phyloP scores from a whole-genome alignment of 1,284 basidiomycete species.

The Irpex sp. region DNA sequence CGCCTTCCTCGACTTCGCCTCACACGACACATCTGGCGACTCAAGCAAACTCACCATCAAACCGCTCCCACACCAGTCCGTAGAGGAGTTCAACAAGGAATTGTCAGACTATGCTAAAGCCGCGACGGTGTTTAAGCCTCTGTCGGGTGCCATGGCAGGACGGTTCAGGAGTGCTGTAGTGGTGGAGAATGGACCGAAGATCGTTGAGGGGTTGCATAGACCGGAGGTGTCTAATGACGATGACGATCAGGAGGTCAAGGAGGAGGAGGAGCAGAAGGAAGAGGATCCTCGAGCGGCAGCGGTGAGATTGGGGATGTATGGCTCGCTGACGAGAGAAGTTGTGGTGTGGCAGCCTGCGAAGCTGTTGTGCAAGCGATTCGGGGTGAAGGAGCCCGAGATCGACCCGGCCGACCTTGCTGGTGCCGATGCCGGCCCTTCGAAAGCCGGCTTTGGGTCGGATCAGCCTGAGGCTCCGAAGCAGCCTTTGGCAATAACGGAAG shows the following conservation, averaged over 20 bases:
- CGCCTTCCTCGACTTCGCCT: constrained; percentile 67
- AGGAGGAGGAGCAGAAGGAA: constrained; percentile 38
- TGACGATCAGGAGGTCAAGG: constrained; percentile 25
- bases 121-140: constrained; percentile 88
- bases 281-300: constrained; percentile 76
- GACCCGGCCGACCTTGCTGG: constrained; percentile 8
- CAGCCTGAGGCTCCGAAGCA: constrained; percentile 1
- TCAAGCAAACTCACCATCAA: constrained; percentile 18
- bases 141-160: constrained; percentile 88
- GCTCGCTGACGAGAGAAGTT: constrained; percentile 73
- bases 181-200: constrained; percentile 55
- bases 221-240: constrained; percentile 37
- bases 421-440: constrained; percentile 10
- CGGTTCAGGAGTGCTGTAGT: constrained; percentile 80
- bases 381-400: constrained; percentile 76
- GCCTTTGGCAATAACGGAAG: constrained; percentile 18
- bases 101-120: constrained; percentile 82
- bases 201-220: constrained; percentile 71
- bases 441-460: neutral
- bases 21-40: constrained; percentile 26
- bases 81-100: constrained; percentile 76
- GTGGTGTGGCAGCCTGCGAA: constrained; percentile 74
- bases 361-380: constrained; percentile 92
- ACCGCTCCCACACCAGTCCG: constrained; percentile 50
- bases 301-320: constrained; percentile 83